phyloP scores from a whole-genome alignment of 2,329 filamentous ascomycete species.

The Cryoendolithus antarcticus region DNA sequence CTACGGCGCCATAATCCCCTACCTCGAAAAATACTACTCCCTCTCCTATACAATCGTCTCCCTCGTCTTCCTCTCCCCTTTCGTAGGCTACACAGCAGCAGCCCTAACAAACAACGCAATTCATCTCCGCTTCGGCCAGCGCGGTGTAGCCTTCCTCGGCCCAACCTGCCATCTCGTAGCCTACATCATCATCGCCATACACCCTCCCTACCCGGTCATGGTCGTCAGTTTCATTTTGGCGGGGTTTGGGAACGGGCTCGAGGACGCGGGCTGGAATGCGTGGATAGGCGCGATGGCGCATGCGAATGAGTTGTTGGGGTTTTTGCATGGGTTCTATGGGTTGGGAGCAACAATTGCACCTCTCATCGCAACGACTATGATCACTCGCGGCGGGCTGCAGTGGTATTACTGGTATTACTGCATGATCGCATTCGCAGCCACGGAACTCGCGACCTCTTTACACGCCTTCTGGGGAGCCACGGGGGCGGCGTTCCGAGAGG shows the following conservation, averaged over 20 bases:
- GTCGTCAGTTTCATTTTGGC: constrained; percentile 53
- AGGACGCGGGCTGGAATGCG: constrained; percentile 49
- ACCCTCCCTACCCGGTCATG: constrained; percentile 57
- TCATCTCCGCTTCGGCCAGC: constrained; percentile 54
- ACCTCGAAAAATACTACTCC: constrained; percentile 50
- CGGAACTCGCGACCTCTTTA: constrained; percentile 43
- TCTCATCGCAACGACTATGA: constrained; percentile 59
- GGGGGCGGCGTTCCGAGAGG: constrained; percentile 43
- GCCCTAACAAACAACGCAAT: constrained; percentile 53
- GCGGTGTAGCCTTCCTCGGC: constrained; percentile 56
- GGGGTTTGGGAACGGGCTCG: constrained; percentile 60
- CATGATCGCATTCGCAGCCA: constrained; percentile 47
- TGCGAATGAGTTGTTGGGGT: constrained; percentile 61
- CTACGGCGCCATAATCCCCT: constrained; percentile 35
- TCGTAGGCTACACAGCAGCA: constrained; percentile 51
- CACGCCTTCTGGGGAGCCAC: constrained; percentile 53
- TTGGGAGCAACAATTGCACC: constrained; percentile 58
- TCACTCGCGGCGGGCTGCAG: constrained; percentile 46
- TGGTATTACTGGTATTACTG: constrained; percentile 72
- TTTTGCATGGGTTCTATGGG: constrained; percentile 62
- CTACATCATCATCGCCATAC: constrained; percentile 52
- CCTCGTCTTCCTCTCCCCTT: constrained; percentile 54
- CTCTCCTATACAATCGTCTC: constrained; percentile 53
- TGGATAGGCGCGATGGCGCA: constrained; percentile 61
- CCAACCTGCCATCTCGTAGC: constrained; percentile 51